phyloP scores from a whole-genome alignment of 345 rosid species.

The Aquilaria malaccensis region DNA sequence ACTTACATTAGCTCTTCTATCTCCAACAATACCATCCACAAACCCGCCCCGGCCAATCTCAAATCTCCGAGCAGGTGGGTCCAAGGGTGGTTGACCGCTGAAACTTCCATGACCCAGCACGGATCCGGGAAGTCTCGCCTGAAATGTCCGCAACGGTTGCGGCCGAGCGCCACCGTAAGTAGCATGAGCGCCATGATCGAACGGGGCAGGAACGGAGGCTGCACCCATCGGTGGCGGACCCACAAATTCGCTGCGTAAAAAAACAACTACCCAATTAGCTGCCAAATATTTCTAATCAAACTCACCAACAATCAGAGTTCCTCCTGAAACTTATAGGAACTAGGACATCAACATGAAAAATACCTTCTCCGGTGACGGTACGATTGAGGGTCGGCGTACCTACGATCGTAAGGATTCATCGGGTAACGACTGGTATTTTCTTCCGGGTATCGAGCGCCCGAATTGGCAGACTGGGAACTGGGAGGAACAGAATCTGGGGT shows the following conservation, averaged over 20 bases:
- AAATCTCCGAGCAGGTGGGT: conserved; percentile 51
- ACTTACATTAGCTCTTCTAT: not conserved
- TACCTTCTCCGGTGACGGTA: conserved; percentile 88
- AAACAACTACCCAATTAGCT: not conserved
- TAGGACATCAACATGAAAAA: not conserved
- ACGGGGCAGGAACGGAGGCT: conserved; percentile 20
- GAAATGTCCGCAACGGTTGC: conserved; percentile 18
- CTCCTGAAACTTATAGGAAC: conserved; percentile 2
- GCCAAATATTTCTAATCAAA: not conserved
- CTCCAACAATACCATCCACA: conserved; percentile 20
- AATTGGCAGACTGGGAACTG: too few relatives aligned
- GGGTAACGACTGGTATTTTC: too few relatives aligned
- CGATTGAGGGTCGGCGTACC: conserved; percentile 73
- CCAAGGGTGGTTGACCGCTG: conserved; percentile 36
- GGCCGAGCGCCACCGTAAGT: conserved; percentile 40
- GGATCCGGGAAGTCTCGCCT: conserved; percentile 25
- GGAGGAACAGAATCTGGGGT: too few relatives aligned
- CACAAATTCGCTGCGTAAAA: conserved; percentile 39
- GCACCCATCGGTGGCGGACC: conserved; percentile 22
- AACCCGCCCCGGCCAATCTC: conserved; percentile 30
- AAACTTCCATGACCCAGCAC: conserved; percentile 12
- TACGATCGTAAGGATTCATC: conserved; percentile 62
- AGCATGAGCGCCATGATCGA: conserved; percentile 28
- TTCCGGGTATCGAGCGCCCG: too few relatives aligned
- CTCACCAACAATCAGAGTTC: not conserved